Conservation (phyloP, 768 basidiomycete species). For the Russula ochroleuca region DNA sequence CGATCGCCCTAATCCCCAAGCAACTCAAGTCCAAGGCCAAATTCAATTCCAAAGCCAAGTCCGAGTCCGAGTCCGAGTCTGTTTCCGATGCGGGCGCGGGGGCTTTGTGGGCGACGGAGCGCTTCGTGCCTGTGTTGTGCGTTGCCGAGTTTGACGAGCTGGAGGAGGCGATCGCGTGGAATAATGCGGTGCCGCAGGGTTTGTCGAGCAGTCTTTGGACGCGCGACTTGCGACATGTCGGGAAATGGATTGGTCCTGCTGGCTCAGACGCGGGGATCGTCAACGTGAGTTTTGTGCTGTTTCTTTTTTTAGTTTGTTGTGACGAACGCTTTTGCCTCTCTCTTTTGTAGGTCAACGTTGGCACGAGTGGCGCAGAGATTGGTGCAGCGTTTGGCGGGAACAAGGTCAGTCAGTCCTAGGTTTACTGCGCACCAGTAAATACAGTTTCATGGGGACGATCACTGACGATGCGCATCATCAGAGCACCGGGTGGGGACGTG, state of each 20-base stretch:
- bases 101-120: constrained; percentile 71
- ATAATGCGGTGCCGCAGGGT: constrained; percentile 90
- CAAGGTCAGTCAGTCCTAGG: constrained; percentile 59
- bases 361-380: constrained; percentile 67
- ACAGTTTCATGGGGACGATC: not conserved
- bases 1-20: constrained; percentile 65
- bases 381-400: constrained; percentile 92
- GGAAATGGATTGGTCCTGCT: constrained; percentile 87
- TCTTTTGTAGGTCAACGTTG: constrained; percentile 53
- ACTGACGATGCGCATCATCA: constrained; percentile 31
- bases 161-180: constrained; percentile 83
- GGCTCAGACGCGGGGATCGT: constrained; percentile 92
- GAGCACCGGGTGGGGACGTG: constrained; percentile 92
- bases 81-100: constrained; percentile 26
- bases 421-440: not conserved
- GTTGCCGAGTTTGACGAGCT: constrained; percentile 83
- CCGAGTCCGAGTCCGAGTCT: not conserved
- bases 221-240: constrained; percentile 72
- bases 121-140: constrained; percentile 86
- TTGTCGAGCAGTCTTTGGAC: constrained; percentile 91
- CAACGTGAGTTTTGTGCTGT: constrained; percentile 52
- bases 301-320: not conserved
- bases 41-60: not conserved
- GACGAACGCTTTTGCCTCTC: constrained; percentile 1
- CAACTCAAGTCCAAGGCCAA: constrained; percentile 41